phyloP scores from a whole-genome alignment of 345 rosid species.

The Eucalyptus albens region DNA sequence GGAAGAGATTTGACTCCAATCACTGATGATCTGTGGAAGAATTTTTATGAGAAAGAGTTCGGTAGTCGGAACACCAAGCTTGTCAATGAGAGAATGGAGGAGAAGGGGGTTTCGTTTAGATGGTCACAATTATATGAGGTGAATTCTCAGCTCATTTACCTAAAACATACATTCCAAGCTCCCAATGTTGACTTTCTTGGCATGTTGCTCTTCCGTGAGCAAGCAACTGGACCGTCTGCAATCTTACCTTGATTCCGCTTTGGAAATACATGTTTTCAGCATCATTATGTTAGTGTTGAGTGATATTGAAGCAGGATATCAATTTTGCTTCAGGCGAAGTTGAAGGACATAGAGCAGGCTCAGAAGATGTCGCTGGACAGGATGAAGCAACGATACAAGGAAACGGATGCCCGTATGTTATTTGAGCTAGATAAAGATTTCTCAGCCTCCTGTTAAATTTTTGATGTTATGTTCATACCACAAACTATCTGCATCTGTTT shows the following conservation, averaged over 20 bases:
- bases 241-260: neutral
- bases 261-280: neutral
- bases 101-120: constrained; percentile 28
- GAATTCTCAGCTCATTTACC: neutral
- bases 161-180: neutral
- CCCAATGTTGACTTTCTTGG: neutral
- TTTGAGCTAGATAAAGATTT: neutral
- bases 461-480: neutral
- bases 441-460: neutral
- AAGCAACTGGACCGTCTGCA: neutral
- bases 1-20: constrained; percentile 75
- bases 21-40: constrained; percentile 71
- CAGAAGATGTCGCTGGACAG: constrained; percentile 33
- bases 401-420: constrained; percentile 61
- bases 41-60: constrained; percentile 46
- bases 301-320: neutral
- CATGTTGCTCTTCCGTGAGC: neutral
- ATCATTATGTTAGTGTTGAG: neutral
- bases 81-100: constrained; percentile 52
- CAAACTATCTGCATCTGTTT: neutral
- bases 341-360: constrained; percentile 23
- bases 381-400: constrained; percentile 49
- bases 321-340: constrained; percentile 40
- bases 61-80: constrained; percentile 20
- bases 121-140: constrained; percentile 79